Base-by-base conservation (phyloP, 2,329 filamentous ascomycete species). In the Pseudocercospora pini-densiflorae region DNA sequence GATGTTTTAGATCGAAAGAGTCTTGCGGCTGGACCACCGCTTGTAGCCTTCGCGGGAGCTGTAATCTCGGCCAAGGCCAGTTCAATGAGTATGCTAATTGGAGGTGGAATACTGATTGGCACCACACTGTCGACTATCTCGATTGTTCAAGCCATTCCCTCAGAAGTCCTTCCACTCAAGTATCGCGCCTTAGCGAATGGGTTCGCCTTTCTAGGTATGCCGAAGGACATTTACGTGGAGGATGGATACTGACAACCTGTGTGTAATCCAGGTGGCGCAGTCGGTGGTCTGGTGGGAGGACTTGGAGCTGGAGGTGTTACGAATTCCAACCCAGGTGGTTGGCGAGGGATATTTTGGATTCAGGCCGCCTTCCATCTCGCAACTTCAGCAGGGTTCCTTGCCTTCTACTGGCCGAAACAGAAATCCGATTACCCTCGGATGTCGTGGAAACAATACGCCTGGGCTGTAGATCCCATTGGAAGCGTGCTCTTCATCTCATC, bases 311-410 rank as follows among this genome's bases (percentile, higher is more conserved):
- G 85, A 2, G 84, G 81, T 7, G 81, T 86, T 2, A 86, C 85
- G 0, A 84, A 85, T 65, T 73, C 80, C 12, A 77, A 78, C 60
- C 68, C 79, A 0, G 77, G 74, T 0, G 85, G 85, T 21, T 88
- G 85, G 85, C 79, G 86, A 1, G 81, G 82, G 69, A 87, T 88
- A 69, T 88, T 86, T 72, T 88, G 85, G 85, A 85, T 87, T 14
- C 85, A 87, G 74, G 85, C 85, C 1, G 84, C 79, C 6, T 83
- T 87, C 66, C 85, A 87, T 67, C 79, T 80, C 8, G 75, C 80
- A 14, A 85, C 83, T 0, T 79, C 80, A 1, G 40, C 85, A 0
- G 84, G 85, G 3, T 74, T 87, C 33, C 72, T 86, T 36, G 68
- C 80, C 27, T 81, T 84, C 73, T 82, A 86, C 78, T 80, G 80